A percentile compares a stretch with the other conserved stretches of the same genome.
Evolutionary conservation across 1,139 yeast genomes (phyloP).

Genomic region (Blastobotrys arbuscula): DNA sequence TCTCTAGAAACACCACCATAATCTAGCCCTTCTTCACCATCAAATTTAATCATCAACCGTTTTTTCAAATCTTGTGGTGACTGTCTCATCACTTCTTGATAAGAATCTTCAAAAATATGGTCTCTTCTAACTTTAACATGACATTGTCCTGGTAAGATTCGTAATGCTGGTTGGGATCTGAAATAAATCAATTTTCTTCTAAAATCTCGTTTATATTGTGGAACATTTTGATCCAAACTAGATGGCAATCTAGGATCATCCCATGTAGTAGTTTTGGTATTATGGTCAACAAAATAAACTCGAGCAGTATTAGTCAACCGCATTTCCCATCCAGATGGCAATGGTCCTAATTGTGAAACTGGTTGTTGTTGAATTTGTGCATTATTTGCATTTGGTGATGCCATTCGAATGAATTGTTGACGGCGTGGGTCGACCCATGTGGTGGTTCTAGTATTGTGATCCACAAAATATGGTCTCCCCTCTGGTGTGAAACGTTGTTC

Average conservation of each 20-base stretch:
- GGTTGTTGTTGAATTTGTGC: constrained; percentile 94
- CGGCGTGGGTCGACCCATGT: constrained; percentile 99
- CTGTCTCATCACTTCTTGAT: constrained; percentile 98
- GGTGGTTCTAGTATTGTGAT: constrained; percentile 96
- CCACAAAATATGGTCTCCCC: constrained; percentile 97
- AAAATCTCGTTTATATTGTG: constrained; percentile 98
- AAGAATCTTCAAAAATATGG: constrained; percentile 94
- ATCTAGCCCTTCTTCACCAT: constrained; percentile 98
- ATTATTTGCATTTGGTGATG: constrained; percentile 47
- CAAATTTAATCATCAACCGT: constrained; percentile 95
- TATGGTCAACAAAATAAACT: constrained; percentile 97
- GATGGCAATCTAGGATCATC: constrained; percentile 99
- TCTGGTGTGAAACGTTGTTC: constrained; percentile 97
- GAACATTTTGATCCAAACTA: constrained; percentile 94
- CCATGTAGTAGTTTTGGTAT: constrained; percentile 99
- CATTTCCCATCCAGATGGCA: constrained; percentile 99
- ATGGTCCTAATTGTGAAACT: constrained; percentile 95
- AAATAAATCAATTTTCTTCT: constrained; percentile 95
- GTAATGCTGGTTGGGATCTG: constrained; percentile 95
- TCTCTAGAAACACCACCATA: constrained; percentile 99
- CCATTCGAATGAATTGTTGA: constrained; percentile 95
- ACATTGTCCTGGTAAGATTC: constrained; percentile 97
- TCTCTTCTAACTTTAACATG: constrained; percentile 96
- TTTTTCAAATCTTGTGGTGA: constrained; percentile 97
- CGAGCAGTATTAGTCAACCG: constrained; percentile 97